Percentiles rank a stretch among this genome's conserved stretches.
Conservation (phyloP, 1,139 yeast genomes). For the Taphrina populina region DNA sequence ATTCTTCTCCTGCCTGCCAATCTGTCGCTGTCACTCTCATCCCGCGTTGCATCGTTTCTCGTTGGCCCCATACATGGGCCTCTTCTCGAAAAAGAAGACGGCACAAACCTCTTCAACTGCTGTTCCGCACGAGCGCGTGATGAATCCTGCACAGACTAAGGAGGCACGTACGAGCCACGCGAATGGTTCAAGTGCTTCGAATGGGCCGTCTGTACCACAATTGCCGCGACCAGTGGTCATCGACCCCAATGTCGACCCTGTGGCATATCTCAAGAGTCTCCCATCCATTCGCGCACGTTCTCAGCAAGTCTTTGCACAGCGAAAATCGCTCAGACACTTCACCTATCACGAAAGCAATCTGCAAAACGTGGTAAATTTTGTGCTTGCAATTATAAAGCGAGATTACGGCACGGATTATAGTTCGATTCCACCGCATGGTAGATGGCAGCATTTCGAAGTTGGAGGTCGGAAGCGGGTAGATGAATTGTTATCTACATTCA, state of each 20-base stretch:
- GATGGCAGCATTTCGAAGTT: constrained; percentile 62
- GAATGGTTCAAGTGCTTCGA: too few species aligned
- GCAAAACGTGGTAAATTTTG: constrained; percentile 20
- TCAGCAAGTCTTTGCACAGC: constrained; percentile 48
- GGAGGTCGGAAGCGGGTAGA: constrained; percentile 51
- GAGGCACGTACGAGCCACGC: too few species aligned
- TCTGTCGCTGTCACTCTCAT: background rate
- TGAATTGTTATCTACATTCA: constrained; percentile 44
- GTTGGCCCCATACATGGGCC: constrained; percentile 11
- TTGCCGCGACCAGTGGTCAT: constrained; percentile 25
- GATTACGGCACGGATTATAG: constrained; percentile 48
- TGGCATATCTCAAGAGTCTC: constrained; percentile 50
- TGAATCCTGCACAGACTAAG: too few species aligned
- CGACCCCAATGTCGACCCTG: constrained; percentile 35
- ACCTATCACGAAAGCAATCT: constrained; percentile 10
- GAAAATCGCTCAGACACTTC: constrained; percentile 39
- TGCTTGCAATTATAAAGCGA: constrained; percentile 43
- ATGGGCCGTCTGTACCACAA: background rate
- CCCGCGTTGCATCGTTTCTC: background rate
- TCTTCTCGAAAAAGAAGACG: constrained; percentile 25
- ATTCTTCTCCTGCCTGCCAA: background rate
- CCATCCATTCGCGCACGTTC: constrained; percentile 57
- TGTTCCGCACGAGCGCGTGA: too few species aligned
- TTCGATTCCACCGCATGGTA: constrained; percentile 60
- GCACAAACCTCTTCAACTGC: background rate